These are phyloP conservation scores for Trypanosomatidae sp. DNA, from an alignment of 208 protist genomes.

Conservation along the genomic window DNA sequence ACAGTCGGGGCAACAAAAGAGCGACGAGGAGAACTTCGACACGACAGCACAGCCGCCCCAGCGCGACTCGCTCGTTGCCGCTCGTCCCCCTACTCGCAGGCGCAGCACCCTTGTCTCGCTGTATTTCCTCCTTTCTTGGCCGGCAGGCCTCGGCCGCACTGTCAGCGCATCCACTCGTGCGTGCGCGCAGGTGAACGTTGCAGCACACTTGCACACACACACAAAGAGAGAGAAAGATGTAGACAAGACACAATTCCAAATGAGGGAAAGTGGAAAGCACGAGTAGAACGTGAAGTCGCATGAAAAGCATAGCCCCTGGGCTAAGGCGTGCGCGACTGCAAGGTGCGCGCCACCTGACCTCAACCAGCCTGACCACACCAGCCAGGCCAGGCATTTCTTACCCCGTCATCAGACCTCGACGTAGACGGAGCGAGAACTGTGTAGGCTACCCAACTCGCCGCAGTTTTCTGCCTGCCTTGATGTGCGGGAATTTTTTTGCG, in stretches of 20 bases:
- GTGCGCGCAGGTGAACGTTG: background rate
- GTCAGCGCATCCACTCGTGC: background rate
- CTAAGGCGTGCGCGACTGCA: background rate
- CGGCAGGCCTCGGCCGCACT: background rate
- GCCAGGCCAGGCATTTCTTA: background rate
- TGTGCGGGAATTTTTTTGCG: background rate
- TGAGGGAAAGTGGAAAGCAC: background rate
- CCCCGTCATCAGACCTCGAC: background rate
- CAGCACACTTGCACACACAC: background rate
- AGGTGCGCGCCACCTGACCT: background rate
- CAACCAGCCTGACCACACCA: too few species aligned
- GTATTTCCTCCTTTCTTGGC: background rate
- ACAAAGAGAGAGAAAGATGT: background rate
- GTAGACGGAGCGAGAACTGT: background rate
- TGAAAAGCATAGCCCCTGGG: background rate
- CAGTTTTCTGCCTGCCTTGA: background rate
- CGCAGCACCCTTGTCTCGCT: background rate
- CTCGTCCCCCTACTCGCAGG: background rate
- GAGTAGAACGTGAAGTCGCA: background rate
- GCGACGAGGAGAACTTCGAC: background rate
- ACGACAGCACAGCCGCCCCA: background rate
- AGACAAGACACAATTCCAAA: background rate
- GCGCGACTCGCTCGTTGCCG: background rate
- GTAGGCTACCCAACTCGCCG: background rate
- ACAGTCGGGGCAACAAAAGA: background rate